These are phyloP conservation scores for Plenodomus biglobosus DNA, from an alignment of 2,329 filamentous ascomycete genomes.

Conservation along the genomic window DNA sequence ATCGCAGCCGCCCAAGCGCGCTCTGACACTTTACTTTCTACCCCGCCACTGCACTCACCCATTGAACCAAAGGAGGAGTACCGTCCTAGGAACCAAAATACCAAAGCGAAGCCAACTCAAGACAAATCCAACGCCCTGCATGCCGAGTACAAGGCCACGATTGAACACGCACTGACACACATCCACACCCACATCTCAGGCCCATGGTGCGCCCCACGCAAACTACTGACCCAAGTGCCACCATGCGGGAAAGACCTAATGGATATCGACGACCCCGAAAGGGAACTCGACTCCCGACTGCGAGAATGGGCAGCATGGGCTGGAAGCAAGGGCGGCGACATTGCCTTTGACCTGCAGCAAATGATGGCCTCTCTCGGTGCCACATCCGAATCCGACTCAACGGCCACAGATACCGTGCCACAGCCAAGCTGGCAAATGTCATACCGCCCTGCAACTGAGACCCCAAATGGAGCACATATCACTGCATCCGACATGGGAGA, in stretches of 20 bases:
- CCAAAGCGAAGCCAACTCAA: conserved; percentile 45
- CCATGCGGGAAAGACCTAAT: conserved; percentile 14
- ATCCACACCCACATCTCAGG: conserved; percentile 29
- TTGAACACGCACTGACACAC: conserved; percentile 46
- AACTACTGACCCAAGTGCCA: conserved; percentile 23
- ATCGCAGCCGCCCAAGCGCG: conserved; percentile 66
- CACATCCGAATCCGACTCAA: conserved; percentile 22
- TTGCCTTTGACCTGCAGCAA: conserved; percentile 34
- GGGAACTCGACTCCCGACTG: conserved; percentile 32
- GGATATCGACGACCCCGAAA: conserved; percentile 28
- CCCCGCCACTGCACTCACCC: conserved; percentile 48
- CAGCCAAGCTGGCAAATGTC: conserved; percentile 29
- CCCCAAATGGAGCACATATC: conserved; percentile 8
- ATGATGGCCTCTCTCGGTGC: conserved; percentile 41
- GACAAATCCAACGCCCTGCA: conserved; percentile 35
- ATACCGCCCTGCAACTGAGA: conserved; percentile 24
- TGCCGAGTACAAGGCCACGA: conserved; percentile 38
- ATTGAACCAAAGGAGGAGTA: conserved; percentile 52
- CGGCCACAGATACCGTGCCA: conserved; percentile 13
- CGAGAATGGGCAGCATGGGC: conserved; percentile 31
- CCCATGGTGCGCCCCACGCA: conserved; percentile 31
- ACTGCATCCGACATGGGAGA: conserved; percentile 8
- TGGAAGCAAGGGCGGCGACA: conserved; percentile 27
- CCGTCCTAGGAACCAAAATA: conserved; percentile 56
- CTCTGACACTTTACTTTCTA: conserved; percentile 51